Base-by-base conservation (phyloP, 202 grass and related monocot species). In the Dendrocalamus latiflorus region DNA sequence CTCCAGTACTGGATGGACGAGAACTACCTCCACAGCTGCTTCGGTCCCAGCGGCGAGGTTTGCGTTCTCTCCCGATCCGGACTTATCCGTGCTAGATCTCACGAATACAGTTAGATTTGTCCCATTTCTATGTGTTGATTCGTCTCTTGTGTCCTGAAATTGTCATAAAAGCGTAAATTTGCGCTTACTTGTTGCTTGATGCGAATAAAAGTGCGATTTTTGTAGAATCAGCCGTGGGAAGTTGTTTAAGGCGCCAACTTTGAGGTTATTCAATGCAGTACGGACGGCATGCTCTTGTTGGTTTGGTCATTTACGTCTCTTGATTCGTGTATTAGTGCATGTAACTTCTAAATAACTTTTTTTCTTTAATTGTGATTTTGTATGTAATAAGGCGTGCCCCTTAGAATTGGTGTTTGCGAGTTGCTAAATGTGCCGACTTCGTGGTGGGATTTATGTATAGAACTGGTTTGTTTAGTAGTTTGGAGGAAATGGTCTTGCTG, bases 1-100 rank as follows among this genome's bases (percentile, higher is more conserved):
- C 92, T 94, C 64, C 92, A 94, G 62, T 94, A 91, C 62, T 94
- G 92, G 92, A 94, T 94, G 92, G 89, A 94, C 42, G 92, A 94
- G 80, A 94, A 94, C 84, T 91, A 94, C 74, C 89, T 94, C 73
- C 92, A 89, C 42, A 91, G 49, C 81, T 94, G 92, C 78, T 94
- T 94, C 72, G 89, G 89, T 0, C 84, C 85, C 63, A 91, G 86
- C 49, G 89, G 89, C 67, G 92, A 94, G 92, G 92, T 94, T 72
- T 62, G 88, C 36, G 5, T 70, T 83, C 68, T 61, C 36, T 57
- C 80, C 47, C 41, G 81, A 85, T 78, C 59, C 81, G 57, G 44
- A 12, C 62, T 47, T 43, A 8, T 77, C 68, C 62, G 74, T 81
- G 56, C 41, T 60, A 42, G 88, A 90, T 90, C 84, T 83, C 79